Evolutionary conservation across 1,284 basidiomycete genomes (phyloP), one percentile per base, ranked within the genome.

Genomic region (Agroathelia rolfsii): DNA sequence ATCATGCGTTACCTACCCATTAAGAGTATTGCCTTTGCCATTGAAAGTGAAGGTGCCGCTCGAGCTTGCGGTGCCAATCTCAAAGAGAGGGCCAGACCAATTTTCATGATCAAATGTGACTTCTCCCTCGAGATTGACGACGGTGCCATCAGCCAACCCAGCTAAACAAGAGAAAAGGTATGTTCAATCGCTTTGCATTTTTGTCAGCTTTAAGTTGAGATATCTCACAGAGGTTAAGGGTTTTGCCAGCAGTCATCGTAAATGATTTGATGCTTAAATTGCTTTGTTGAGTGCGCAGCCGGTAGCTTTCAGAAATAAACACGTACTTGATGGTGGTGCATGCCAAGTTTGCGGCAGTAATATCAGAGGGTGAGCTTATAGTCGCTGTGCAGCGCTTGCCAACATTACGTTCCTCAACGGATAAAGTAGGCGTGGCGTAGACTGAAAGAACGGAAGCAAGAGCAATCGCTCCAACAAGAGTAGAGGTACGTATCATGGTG

Each of bases 301-400:
- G 4, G 13, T 8, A 5, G 7, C 17, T 5, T 5, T 10, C 13
- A 22, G 20, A 23, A 6, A 9, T 6, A 22, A 13, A 5, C 5
- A 13, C 30, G 14, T 20, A 32, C 30, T 32, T 32, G 30, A 32
- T 32, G 6, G 30, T 32, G n/a, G 18, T 32, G 30, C 30, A 32
- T 23, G 16, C 20, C 11, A 32, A 17, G 20, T 32, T 32, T 4
- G 16, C 30, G 9, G 30, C 5, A 6, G 30, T 32, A 12, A 32
- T 20, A 17, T 32, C 30, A 10, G n/a, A n/a, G n/a, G n/a, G n/a
- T n/a, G n/a, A n/a, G n/a, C n/a, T n/a, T n/a, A n/a, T n/a, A n/a
- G n/a, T n/a, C n/a, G n/a, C n/a, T n/a, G n/a, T n/a, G n/a, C n/a
- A n/a, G n/a, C n/a, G n/a, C n/a, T n/a, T n/a, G n/a, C n/a, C n/a